Conservation (phyloP, 495 filamentous ascomycete species). For the Daldinia caldariorum region DNA sequence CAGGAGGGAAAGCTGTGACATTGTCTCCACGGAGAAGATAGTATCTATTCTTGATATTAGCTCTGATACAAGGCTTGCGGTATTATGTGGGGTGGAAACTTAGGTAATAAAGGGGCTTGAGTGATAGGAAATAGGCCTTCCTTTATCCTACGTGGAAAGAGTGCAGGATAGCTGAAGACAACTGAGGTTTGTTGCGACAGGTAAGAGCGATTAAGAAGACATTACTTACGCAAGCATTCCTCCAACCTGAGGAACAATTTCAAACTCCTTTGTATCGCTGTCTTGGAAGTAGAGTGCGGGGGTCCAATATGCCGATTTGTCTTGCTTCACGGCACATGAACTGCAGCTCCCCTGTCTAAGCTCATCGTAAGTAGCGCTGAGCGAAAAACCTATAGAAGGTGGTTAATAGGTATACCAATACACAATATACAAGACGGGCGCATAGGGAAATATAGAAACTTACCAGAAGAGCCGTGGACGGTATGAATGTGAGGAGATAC, state of each 20-base stretch:
- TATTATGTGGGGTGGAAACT: not conserved
- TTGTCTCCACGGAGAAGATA: conserved; percentile 72
- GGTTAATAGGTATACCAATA: conserved; percentile 12
- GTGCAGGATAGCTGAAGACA: not conserved
- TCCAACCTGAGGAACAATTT: conserved; percentile 64
- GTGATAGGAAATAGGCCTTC: not conserved
- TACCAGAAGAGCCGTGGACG: conserved; percentile 73
- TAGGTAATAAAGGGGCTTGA: not conserved
- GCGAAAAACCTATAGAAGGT: conserved; percentile 57
- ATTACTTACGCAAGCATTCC: conserved; percentile 68
- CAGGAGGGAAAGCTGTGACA: conserved; percentile 77
- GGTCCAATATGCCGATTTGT: conserved; percentile 77
- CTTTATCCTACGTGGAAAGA: not conserved
- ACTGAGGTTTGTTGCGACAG: not conserved
- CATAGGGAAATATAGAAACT: conserved; percentile 31
- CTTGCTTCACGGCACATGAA: conserved; percentile 69
- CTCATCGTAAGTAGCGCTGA: conserved; percentile 57
- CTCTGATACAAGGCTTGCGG: not conserved
- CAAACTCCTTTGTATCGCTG: conserved; percentile 51
- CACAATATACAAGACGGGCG: not conserved
- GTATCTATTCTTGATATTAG: conserved; percentile 63
- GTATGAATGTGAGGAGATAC: conserved; percentile 76
- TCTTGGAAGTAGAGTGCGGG: conserved; percentile 72
- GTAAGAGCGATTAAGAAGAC: not conserved
- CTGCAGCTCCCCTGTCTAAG: conserved; percentile 67